Conservation (phyloP, 352 stramenopile genomes). For the Phytophthora kernoviae region DNA sequence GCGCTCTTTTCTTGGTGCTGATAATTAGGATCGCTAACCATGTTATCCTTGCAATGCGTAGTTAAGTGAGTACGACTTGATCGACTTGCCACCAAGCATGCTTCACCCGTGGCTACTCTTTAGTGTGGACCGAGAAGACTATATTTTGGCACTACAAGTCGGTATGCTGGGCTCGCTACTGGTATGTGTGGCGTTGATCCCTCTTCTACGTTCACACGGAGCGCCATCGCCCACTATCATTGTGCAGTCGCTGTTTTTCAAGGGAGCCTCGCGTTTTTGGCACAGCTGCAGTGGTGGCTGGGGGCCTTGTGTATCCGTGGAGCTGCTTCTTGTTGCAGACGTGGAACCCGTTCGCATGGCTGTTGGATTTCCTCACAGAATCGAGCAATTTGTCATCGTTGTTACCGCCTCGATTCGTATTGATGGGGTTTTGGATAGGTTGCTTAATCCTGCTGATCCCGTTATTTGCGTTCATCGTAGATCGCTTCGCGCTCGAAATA, state of each 20-base stretch:
- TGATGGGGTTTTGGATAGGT: slow-evolving; percentile 65
- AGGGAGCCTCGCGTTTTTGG: slow-evolving; percentile 37
- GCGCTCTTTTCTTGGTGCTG: background rate
- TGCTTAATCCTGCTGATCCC: slow-evolving; percentile 64
- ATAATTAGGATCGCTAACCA: background rate
- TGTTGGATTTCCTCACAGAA: slow-evolving; percentile 54
- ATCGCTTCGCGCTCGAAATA: slow-evolving; percentile 52
- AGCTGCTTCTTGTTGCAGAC: slow-evolving; percentile 68
- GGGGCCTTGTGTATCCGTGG: slow-evolving; percentile 60
- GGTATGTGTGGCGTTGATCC: slow-evolving; percentile 49
- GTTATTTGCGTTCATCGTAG: slow-evolving; percentile 47
- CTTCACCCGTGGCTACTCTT: slow-evolving; percentile 38
- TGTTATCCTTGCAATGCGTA: slow-evolving; percentile 7
- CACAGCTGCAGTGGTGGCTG: slow-evolving; percentile 36
- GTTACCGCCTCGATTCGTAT: slow-evolving; percentile 28
- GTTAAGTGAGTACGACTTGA: slow-evolving; percentile 30
- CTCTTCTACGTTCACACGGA: slow-evolving; percentile 50
- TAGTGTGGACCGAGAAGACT: slow-evolving; percentile 37
- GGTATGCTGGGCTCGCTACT: slow-evolving; percentile 57
- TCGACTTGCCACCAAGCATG: slow-evolving; percentile 9
- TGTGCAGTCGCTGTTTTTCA: slow-evolving; percentile 29
- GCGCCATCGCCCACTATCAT: slow-evolving; percentile 46
- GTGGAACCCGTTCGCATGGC: slow-evolving; percentile 63
- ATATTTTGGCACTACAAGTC: slow-evolving; percentile 64
- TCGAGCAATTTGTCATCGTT: slow-evolving; percentile 8